Evolutionary conservation across 306 rosid genomes (phyloP), one percentile per base, ranked within the genome.

Genomic region (Astragalus membranaceus): DNA sequence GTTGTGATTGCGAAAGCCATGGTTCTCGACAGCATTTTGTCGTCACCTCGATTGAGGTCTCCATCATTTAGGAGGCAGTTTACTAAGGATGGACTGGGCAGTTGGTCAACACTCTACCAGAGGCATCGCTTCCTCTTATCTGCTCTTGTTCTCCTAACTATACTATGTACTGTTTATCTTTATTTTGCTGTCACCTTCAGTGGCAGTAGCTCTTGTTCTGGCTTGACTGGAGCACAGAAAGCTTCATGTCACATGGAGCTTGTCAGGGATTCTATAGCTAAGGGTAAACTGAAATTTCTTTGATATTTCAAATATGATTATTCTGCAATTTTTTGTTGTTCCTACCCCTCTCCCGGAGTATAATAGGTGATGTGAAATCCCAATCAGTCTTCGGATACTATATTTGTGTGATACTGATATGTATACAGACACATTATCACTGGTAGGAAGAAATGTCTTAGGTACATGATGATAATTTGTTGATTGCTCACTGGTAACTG

Each of bases 51-150:
- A 5, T 44, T 86, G 75, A 86, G 68, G 62, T 79, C 90, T 32
- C 87, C 96, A 43, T 81, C 94, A 63, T 79, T 89, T 82, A 78
- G 82, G 80, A 89, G 57, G 72, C 97, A 77, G 55, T 88, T 85
- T 77, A 51, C 73, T 10, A 83, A 75, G 78, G 89, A 89, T 78
- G 96, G 85, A 76, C 73, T 89, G 16, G 88, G 94, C 44, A 84
- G 87, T 70, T 92, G 96, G 98, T 83, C 96, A 1, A 73, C 88
- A 10, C 94, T 92, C 30, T 36, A 74, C 48, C 82, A 92, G 53
- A 81, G 98, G 83, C 98, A 92, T 60, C 96, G 94, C 52, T 92
- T 81, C 84, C 96, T 92, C 79, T 80, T 92, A 67, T 83, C 80
- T 4, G 92, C 98, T 23, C 85, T 92, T 3, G 84, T 37, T 62